Base-by-base conservation (phyloP, 2,329 filamentous ascomycete genomes). In the Aspergillus ruber region DNA sequence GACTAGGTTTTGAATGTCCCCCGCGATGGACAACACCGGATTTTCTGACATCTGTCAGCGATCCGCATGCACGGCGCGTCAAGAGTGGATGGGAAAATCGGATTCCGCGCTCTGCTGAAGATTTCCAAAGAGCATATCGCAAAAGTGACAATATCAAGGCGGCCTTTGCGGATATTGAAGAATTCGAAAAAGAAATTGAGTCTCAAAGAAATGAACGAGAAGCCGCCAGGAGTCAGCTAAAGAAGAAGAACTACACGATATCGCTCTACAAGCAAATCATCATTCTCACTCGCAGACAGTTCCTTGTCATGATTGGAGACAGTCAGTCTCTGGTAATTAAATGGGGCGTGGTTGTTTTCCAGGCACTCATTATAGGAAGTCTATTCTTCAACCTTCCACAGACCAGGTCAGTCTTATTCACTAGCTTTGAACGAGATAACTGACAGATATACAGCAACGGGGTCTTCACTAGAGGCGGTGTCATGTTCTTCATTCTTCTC, bases 21-120 rank as follows among this genome's bases (percentile, higher is more conserved):
- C 76, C 81, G 18, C 78, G 86, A 12, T 81, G 84, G 77, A 89
- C 85, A 0, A 84, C 83, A 0, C 82, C 82, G 4, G 87, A 91
- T 63, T 91, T 90, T 66, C 68, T 90, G 29, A 90, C 86, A 0
- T 88, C 84, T 2, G 83, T 90, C 59, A 88, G 82, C 6, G 79
- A 80, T 39, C 70, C 76, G 1, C 72, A 81, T 46, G 82, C 83
- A 50, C 73, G 83, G 27, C 69, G 78, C 27, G 63, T 82, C 15
- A 74, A 74, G 36, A 61, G 74, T 13, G 81, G 79, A 2, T 83
- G 74, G 64, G 78, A 84, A 58, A 62, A 80, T 52, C 74, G 74
- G 4, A 74, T 80, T 23, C 80, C 81, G 0, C 69, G 76, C 13
- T 78, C 75, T 1, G 67, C 76, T 5, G 74, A 74, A 4, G 75